These are phyloP conservation scores for Aspergillus latus DNA, from an alignment of 2,329 filamentous ascomycete species.

Conservation along the genomic window DNA sequence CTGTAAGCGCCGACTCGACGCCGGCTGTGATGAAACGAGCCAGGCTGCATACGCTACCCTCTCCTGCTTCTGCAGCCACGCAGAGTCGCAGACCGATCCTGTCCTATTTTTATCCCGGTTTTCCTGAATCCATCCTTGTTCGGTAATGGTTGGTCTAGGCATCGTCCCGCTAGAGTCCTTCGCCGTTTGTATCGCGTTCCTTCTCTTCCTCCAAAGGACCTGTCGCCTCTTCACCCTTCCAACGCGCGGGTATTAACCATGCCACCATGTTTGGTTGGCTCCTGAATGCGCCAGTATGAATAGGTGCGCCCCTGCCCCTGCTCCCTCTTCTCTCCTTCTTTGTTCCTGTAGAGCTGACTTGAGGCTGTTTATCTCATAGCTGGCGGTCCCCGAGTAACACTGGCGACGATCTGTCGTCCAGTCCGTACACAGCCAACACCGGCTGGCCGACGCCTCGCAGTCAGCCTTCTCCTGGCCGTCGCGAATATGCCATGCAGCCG, in stretches of 20 bases:
- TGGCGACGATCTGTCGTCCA: slow-evolving; percentile 34
- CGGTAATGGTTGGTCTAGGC: slow-evolving; percentile 13
- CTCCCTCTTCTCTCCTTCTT: slow-evolving; percentile 12
- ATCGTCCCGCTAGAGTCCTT: slow-evolving; percentile 31
- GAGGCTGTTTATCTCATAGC: slow-evolving; percentile 23
- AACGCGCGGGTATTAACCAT: slow-evolving; percentile 26
- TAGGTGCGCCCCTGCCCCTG: slow-evolving; percentile 34
- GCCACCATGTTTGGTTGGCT: slow-evolving; percentile 28
- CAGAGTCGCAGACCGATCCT: slow-evolving; percentile 11
- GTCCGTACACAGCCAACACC: slow-evolving; percentile 27
- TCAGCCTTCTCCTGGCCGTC: slow-evolving; percentile 40
- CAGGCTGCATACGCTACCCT: slow-evolving; percentile 27
- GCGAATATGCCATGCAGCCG: slow-evolving; percentile 45
- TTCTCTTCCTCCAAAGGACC: slow-evolving; percentile 15
- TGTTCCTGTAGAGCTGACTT: slow-evolving; percentile 25
- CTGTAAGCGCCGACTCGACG: slow-evolving; percentile 32
- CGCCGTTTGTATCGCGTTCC: slow-evolving; percentile 25
- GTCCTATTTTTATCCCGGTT: slow-evolving; percentile 22
- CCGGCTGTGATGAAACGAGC: slow-evolving; percentile 34
- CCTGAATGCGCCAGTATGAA: slow-evolving; percentile 39
- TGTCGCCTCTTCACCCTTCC: slow-evolving; percentile 19
- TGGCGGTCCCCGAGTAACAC: slow-evolving; percentile 34
- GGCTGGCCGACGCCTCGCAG: slow-evolving; percentile 36
- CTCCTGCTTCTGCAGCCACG: slow-evolving; percentile 20
- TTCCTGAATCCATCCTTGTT: slow-evolving; percentile 22